These are phyloP conservation scores for Amylocarpus encephaloides DNA, from an alignment of 2,329 filamentous ascomycete species.

Conservation along the genomic window DNA sequence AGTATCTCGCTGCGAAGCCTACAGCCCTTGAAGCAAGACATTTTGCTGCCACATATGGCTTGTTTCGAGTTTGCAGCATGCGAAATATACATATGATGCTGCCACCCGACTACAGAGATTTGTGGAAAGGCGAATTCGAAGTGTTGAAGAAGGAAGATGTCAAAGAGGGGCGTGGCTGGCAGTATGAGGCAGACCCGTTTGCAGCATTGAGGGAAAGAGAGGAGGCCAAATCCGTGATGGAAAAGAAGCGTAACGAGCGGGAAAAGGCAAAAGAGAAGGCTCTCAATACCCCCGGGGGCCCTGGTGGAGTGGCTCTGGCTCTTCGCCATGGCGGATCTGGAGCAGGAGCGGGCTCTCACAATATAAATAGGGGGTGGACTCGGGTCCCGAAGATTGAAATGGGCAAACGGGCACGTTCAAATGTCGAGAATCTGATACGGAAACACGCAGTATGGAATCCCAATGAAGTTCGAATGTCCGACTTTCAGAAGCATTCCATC, in stretches of 20 bases:
- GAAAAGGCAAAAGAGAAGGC: conserved; percentile 64
- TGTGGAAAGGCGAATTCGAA: conserved; percentile 87
- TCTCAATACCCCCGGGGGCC: conserved; percentile 53
- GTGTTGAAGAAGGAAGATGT: conserved; percentile 75
- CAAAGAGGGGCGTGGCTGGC: conserved; percentile 73
- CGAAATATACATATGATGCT: conserved; percentile 93
- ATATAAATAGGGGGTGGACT: conserved; percentile 66
- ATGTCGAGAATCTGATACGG: conserved; percentile 74
- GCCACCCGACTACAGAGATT: conserved; percentile 78
- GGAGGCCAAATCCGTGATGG: conserved; percentile 65
- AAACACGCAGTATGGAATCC: conserved; percentile 83
- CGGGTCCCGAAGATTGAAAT: conserved; percentile 88
- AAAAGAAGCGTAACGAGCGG: conserved; percentile 72
- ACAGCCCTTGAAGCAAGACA: conserved; percentile 87
- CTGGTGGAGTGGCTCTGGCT: conserved; percentile 41
- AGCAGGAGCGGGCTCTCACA: conserved; percentile 29
- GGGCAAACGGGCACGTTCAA: conserved; percentile 70
- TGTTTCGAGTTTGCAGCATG: conserved; percentile 91
- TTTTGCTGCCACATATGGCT: conserved; percentile 83
- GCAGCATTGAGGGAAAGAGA: conserved; percentile 71
- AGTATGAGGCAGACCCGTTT: conserved; percentile 96
- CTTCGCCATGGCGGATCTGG: conserved; percentile 42
- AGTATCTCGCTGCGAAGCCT: conserved; percentile 66
- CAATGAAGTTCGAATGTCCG: conserved; percentile 60
- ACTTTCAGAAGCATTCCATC: conserved; percentile 50